Evolutionary conservation across 2,329 filamentous ascomycete species (phyloP).

Genomic region (Aspergillus quadrilineatus): DNA sequence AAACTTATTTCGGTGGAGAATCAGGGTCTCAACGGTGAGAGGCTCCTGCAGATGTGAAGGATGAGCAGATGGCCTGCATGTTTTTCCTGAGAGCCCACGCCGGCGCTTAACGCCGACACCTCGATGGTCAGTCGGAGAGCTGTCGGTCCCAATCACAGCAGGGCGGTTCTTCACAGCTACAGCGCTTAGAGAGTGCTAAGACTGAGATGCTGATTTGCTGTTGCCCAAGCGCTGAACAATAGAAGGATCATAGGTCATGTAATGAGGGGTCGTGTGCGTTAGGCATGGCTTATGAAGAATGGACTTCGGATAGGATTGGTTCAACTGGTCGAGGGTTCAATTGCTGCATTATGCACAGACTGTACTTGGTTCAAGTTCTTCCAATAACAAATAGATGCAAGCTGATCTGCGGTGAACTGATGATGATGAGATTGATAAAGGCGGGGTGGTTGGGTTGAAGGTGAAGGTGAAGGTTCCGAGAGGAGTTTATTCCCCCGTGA

Average conservation of each 20-base stretch:
- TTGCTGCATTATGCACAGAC: not conserved
- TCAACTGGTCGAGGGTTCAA: not conserved
- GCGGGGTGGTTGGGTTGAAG: not conserved
- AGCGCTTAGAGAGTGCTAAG: constrained; percentile 18
- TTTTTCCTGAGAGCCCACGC: constrained; percentile 16
- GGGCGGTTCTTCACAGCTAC: constrained; percentile 13
- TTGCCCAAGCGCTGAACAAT: constrained; percentile 9
- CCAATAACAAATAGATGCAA: not conserved
- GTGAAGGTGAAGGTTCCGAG: not conserved
- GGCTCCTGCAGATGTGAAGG: constrained; percentile 23
- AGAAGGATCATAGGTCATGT: constrained; percentile 8
- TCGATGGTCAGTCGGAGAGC: constrained; percentile 24
- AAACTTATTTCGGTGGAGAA: constrained; percentile 16
- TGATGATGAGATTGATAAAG: not conserved
- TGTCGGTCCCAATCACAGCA: constrained; percentile 15
- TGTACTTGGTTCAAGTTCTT: not conserved
- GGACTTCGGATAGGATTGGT: not conserved
- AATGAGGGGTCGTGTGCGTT: not conserved
- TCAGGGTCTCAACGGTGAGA: constrained; percentile 26
- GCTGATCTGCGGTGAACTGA: not conserved
- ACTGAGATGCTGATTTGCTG: constrained; percentile 13
- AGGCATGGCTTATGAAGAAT: not conserved
- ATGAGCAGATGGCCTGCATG: constrained; percentile 19
- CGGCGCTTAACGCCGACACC: constrained; percentile 30
- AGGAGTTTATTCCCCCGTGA: not conserved